Evolutionary conservation across 2,329 filamentous ascomycete species (phyloP), one percentile per base, ranked within the genome.

Genomic region (Fusarium succisae): DNA sequence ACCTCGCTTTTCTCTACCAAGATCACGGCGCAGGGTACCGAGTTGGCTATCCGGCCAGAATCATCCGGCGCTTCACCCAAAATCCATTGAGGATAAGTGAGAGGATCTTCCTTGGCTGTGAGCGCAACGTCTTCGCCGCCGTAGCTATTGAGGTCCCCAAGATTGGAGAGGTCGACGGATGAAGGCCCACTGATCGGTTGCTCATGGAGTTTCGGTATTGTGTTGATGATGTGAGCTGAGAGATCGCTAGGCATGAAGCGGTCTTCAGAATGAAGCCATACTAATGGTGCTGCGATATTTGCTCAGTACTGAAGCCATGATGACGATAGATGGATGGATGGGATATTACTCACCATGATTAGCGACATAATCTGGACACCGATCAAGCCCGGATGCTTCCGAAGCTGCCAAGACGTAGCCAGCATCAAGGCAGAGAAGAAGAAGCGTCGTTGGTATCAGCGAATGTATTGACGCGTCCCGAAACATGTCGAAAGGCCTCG

Each of bases 211-310:
- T 51, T 70, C 5, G 80, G 80, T 35, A 77, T 76, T 4, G 80
- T 81, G 39, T 81, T 78, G 10, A 51, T 73, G 26, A 81, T 48
- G 51, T 81, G 80, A 50, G 75, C 58, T 9, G 80, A 73, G 4
- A 81, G 61, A 30, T 81, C 80, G 50, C 76, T 79, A 2, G 80
- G 80, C 70, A 74, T 77, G 44, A 73, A 81, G 3, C 75, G 76
- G n/a, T 81, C 80, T 7, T 82, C 73, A 1, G 80, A 74, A 13
- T 81, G 80, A 28, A 81, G 74, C 80, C 80, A 82, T 8, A 81
- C 38, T 22, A 82, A 63, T 45, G 80, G 80, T 7, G 80, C 80
- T 81, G 67, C 14, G 35, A 47, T 24, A 8, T 53, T 22, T 10
- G 8, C 38, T 67, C 17, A 60, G 39, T 28, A 61, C n/a, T 37